phyloP scores from a whole-genome alignment of 805 yeast species.

The Ogataea kodamae region DNA sequence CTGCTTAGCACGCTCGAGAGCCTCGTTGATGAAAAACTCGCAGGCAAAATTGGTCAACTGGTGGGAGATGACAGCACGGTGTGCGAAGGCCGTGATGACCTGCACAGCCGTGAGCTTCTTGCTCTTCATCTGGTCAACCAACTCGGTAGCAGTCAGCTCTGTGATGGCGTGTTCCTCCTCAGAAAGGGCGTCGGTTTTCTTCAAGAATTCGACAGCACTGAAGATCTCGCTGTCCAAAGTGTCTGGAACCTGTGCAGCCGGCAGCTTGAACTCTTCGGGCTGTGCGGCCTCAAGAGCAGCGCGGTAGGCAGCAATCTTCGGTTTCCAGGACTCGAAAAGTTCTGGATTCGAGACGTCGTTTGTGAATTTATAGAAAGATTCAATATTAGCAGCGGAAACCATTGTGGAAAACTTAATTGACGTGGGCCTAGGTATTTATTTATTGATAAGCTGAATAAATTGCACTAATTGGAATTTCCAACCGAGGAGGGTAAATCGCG shows the following conservation, averaged over 20 bases:
- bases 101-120: slow-evolving; percentile 48
- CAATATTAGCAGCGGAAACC: slow-evolving; percentile 22
- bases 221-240: slow-evolving; percentile 34
- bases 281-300: slow-evolving; percentile 27
- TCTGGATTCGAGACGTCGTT: slow-evolving; percentile 36
- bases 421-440: slow-evolving; percentile 4
- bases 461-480: slow-evolving; percentile 9
- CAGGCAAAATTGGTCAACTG: slow-evolving; percentile 52
- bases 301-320: slow-evolving; percentile 43
- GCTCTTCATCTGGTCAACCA: slow-evolving; percentile 42
- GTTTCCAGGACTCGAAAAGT: slow-evolving; percentile 42
- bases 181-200: slow-evolving; percentile 31
- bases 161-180: slow-evolving; percentile 42
- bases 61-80: slow-evolving; percentile 61
- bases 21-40: slow-evolving; percentile 60
- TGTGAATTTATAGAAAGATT: slow-evolving; percentile 29
- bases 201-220: slow-evolving; percentile 36
- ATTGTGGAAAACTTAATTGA: slow-evolving; percentile 10
- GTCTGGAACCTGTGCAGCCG: slow-evolving; percentile 32
- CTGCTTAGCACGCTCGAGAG: slow-evolving; percentile 51
- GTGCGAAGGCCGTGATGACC: slow-evolving; percentile 61
- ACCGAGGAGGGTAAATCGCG: background rate
- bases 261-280: slow-evolving; percentile 29
- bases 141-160: slow-evolving; percentile 39
- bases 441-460: too few relatives aligned